phyloP scores from a whole-genome alignment of 1,139 yeast genomes.

The Scheffersomyces lignicola region DNA sequence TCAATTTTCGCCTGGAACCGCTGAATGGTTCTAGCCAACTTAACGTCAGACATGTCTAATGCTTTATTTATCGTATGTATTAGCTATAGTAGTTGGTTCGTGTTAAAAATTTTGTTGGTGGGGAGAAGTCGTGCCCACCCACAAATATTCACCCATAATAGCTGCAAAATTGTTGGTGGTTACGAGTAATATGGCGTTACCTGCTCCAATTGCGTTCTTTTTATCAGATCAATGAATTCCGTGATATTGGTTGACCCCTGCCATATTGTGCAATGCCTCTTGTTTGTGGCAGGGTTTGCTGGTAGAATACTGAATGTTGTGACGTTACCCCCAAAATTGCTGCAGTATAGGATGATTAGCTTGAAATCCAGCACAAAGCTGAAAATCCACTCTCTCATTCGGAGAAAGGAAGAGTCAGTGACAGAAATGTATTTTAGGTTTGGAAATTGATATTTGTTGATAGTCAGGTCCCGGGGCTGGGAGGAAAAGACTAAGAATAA shows the following conservation, averaged over 20 bases:
- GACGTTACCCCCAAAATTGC: not conserved
- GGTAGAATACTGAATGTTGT: not conserved
- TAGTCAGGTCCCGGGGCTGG: no score
- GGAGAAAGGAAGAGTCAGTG: not conserved
- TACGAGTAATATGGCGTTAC: no score
- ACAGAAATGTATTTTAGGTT: not conserved
- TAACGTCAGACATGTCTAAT: slow-evolving; percentile 36
- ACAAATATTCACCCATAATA: no score
- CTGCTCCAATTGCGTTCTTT: no score
- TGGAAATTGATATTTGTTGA: not conserved
- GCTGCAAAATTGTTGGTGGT: no score
- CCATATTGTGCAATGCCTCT: not conserved
- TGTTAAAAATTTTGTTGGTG: no score
- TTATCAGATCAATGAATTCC: no score
- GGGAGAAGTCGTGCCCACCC: no score
- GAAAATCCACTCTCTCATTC: not conserved
- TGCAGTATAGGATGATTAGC: not conserved
- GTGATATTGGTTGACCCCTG: no score
- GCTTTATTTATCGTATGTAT: no score
- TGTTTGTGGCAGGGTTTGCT: not conserved
- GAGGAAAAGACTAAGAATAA: not conserved
- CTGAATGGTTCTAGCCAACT: slow-evolving; percentile 58
- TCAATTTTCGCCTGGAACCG: slow-evolving; percentile 70
- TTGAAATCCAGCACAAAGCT: not conserved
- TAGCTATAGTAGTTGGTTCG: no score